A percentile compares a stretch with the other conserved stretches of the same genome.
phyloP scores from a whole-genome alignment of 768 basidiomycete genomes.

The Mycena rosella region DNA sequence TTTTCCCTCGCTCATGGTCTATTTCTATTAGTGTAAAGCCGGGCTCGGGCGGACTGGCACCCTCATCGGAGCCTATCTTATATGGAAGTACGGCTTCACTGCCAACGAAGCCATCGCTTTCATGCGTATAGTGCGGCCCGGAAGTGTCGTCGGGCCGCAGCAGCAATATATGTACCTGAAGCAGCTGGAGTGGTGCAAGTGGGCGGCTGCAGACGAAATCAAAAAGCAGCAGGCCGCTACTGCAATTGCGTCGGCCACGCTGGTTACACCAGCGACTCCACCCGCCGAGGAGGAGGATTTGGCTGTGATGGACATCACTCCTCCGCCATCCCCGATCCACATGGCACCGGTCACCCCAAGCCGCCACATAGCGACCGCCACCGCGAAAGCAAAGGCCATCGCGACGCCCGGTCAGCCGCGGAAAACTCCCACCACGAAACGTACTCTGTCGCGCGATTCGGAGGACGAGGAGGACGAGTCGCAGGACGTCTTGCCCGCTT shows the following conservation, averaged over 20 bases:
- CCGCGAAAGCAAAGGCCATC: conserved; percentile 78
- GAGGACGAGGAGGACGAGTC: conserved; percentile 77
- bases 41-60: conserved; percentile 97
- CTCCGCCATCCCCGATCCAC: conserved; percentile 42
- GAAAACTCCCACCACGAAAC: conserved; percentile 88
- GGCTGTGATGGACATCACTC: conserved; percentile 60
- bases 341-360: conserved; percentile 87
- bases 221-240: conserved; percentile 61
- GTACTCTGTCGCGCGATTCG: conserved; percentile 69
- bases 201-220: conserved; percentile 90
- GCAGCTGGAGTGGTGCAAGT: conserved; percentile 93
- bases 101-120: conserved; percentile 97
- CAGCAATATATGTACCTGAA: conserved; percentile 97
- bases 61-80: conserved; percentile 96
- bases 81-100: conserved; percentile 99
- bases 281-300: conserved; percentile 84
- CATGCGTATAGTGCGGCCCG: conserved; percentile 97
- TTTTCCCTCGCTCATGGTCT: conserved; percentile 33
- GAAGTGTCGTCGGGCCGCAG: conserved; percentile 92
- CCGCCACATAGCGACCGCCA: conserved; percentile 77
- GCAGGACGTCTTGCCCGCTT: conserved; percentile 74
- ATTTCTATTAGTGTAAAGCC: conserved; percentile 84
- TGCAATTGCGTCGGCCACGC: conserved; percentile 51
- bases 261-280: conserved; percentile 83
- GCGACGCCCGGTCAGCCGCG: conserved; percentile 86